These are phyloP conservation scores for Eucalyptus melliodora DNA, from an alignment of 345 rosid species.

Conservation along the genomic window DNA sequence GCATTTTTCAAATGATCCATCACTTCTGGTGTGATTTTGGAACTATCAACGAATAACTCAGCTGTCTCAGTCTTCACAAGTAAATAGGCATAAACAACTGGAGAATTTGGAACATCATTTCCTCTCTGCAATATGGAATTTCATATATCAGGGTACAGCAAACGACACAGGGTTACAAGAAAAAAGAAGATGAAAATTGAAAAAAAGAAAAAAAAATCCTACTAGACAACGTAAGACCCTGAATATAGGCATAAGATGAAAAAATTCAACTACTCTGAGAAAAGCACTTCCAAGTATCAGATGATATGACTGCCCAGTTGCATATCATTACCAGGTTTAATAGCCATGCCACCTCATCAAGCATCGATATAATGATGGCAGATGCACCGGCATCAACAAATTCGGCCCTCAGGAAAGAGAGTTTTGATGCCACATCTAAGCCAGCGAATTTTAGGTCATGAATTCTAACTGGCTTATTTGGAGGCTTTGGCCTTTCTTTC, in stretches of 20 bases:
- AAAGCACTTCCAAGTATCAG: not conserved
- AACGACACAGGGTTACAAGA: not conserved
- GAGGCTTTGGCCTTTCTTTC: constrained; percentile 87
- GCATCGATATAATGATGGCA: constrained; percentile 82
- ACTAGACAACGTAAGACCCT: not conserved
- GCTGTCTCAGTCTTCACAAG: constrained; percentile 62
- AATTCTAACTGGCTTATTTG: constrained; percentile 59
- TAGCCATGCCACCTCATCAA: constrained; percentile 95
- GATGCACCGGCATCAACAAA: constrained; percentile 63
- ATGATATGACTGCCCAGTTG: not conserved
- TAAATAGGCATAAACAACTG: constrained; percentile 86
- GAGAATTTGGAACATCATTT: constrained; percentile 92
- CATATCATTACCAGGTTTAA: constrained; percentile 63
- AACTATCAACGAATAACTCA: constrained; percentile 50
- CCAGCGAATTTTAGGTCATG: constrained; percentile 91
- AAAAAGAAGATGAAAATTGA: not conserved
- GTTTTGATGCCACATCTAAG: constrained; percentile 59
- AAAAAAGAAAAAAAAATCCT: not conserved
- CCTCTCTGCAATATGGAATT: constrained; percentile 61
- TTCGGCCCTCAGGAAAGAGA: constrained; percentile 55
- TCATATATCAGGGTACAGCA: not conserved
- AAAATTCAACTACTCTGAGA: not conserved
- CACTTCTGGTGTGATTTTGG: constrained; percentile 70
- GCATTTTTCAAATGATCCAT: constrained; percentile 61
- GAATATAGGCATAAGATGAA: not conserved